Evolutionary conservation across 352 stramenopile genomes (phyloP), one percentile per base, ranked within the genome.

Genomic region (Phytophthora colocasiae): DNA sequence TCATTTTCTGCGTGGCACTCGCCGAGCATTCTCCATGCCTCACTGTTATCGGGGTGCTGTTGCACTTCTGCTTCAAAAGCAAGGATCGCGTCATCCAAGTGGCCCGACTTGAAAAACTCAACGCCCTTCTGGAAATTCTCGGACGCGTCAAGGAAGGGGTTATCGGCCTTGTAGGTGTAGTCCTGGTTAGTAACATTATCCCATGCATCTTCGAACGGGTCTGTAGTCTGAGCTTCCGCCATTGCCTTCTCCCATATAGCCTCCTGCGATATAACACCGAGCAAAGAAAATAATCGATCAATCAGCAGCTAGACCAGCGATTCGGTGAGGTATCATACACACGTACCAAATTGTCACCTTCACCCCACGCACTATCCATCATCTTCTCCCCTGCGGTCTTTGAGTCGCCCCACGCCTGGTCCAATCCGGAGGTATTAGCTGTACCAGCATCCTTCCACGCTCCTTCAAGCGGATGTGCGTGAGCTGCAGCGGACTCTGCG

Each of bases 1-100:
- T 99, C 97, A 65, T 98, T 98, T 75, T 99, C 97, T 11, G 95
- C 95, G 70, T 99, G 96, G 66, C 90, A 98, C 58, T 93, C 82
- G 44, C 95, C 96, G 7, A 98, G 78, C 92, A 98, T 97, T 15
- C 85, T 85, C 95, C 97, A 98, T 31, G 95, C 95, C 58, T 97
- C 89, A 49, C 95, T 95, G 61, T 98, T 98, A 63, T 98, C 92
- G 2, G 90, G 68, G 63, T 98, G 86, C 59, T 98, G 87, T 49
- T 98, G 92, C 47, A 99, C 80, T 51, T 98, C 92, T 29, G 95
- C 93, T 81, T 99, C 96, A 78, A 99, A 99, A 56, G 89, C 93
- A 12, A 96, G 67, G 43, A 98, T 97, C 17, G 97, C 97, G 31
- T 98, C 83, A 49, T 90, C 80, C 15, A 99, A 71, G 54, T 97